These are phyloP conservation scores for Pezicula radicicola DNA, from an alignment of 2,329 filamentous ascomycete genomes.

Conservation along the genomic window DNA sequence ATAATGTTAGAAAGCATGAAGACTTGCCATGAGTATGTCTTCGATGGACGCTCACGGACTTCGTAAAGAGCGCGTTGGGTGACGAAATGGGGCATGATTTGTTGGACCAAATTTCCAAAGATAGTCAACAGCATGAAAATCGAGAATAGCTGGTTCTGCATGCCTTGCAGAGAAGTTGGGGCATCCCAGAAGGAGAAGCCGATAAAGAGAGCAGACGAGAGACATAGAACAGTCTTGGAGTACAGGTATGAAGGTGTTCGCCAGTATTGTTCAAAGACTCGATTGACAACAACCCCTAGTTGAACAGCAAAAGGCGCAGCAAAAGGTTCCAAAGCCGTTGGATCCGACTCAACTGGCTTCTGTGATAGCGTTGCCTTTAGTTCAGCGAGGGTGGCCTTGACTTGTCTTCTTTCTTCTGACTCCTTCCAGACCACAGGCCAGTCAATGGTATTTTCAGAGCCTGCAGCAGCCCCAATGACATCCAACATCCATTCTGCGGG, in stretches of 20 bases:
- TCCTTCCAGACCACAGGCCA: conserved; percentile 60
- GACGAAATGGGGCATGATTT: conserved; percentile 72
- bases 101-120: conserved; percentile 70
- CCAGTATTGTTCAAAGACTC: conserved; percentile 66
- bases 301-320: conserved; percentile 60
- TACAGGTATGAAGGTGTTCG: conserved; percentile 58
- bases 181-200: conserved; percentile 70
- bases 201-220: conserved; percentile 54
- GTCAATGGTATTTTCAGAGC: conserved; percentile 58
- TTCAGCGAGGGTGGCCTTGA: conserved; percentile 46
- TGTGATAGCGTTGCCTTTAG: conserved; percentile 43
- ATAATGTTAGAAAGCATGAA: conserved; percentile 72
- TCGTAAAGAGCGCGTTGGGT: conserved; percentile 52
- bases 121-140: conserved; percentile 77
- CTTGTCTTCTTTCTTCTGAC: conserved; percentile 42
- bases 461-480: conserved; percentile 59
- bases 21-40: conserved; percentile 73
- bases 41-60: conserved; percentile 69
- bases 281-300: conserved; percentile 49
- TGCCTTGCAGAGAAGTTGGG: conserved; percentile 54
- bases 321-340: conserved; percentile 47
- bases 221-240: conserved; percentile 31
- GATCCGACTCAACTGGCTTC: conserved; percentile 19
- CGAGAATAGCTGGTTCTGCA: conserved; percentile 72
- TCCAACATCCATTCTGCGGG: conserved; percentile 53